phyloP scores from a whole-genome alignment of 805 yeast species.

The Scheffersomyces amazonensis region DNA sequence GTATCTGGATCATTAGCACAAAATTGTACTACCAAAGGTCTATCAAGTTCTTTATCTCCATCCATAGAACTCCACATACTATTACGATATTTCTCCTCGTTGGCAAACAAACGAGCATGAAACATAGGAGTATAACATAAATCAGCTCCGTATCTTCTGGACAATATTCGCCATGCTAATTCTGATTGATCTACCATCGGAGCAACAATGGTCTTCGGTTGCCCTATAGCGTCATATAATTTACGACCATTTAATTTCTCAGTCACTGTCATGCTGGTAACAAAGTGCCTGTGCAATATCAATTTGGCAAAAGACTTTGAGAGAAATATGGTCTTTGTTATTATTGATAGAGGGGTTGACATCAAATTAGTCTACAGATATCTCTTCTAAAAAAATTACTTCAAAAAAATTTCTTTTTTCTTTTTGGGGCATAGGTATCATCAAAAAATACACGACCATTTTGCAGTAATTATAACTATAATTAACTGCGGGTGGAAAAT shows the following conservation, averaged over 20 bases:
- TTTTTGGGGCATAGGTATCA: no score
- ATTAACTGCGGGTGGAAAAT: no score
- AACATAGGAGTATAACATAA: conserved; percentile 96
- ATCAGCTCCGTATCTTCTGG: conserved; percentile 88
- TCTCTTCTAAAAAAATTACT: no score
- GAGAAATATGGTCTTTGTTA: no score
- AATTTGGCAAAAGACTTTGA: no score
- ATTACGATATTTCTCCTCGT: conserved; percentile 73
- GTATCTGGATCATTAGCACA: conserved; percentile 95
- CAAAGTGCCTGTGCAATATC: not conserved
- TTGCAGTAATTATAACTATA: no score
- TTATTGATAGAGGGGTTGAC: no score
- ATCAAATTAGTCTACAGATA: no score
- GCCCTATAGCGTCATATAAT: conserved; percentile 65
- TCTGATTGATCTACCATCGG: conserved; percentile 99
- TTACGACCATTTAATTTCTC: conserved; percentile 53
- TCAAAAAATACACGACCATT: no score
- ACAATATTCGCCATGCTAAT: conserved; percentile 88
- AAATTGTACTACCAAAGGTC: conserved; percentile 91
- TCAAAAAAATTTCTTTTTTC: no score
- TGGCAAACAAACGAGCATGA: conserved; percentile 88
- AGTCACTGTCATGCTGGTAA: not conserved
- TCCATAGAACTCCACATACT: conserved; percentile 72
- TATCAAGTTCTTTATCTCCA: conserved; percentile 65
- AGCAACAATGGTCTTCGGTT: conserved; percentile 84